Conservation (phyloP, 768 basidiomycete genomes). For the Amanita rimosa region DNA sequence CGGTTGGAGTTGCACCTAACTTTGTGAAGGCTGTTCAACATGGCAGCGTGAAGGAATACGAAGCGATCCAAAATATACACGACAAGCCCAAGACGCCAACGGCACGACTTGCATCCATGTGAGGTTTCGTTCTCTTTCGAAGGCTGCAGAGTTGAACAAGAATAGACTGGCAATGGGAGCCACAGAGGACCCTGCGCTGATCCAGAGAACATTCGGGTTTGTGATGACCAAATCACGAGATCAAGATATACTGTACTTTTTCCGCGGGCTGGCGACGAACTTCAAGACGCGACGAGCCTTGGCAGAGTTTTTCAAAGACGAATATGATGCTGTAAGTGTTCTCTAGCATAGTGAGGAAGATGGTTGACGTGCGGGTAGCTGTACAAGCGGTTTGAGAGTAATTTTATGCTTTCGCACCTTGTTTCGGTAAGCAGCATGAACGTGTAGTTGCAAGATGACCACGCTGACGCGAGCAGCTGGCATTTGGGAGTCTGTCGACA, state of each 20-base stretch:
- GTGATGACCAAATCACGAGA: constrained; percentile 41
- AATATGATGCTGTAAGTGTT: constrained; percentile 49
- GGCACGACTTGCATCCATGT: constrained; percentile 63
- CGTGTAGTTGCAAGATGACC: neutral
- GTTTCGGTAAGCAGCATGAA: constrained; percentile 32
- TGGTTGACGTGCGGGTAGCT: constrained; percentile 25
- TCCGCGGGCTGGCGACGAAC: constrained; percentile 49
- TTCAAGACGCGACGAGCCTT: constrained; percentile 38
- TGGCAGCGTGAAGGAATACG: constrained; percentile 67
- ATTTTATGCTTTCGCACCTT: constrained; percentile 43
- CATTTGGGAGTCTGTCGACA: constrained; percentile 42
- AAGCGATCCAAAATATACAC: constrained; percentile 57
- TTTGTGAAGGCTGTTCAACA: constrained; percentile 50
- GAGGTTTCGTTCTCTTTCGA: constrained; percentile 13
- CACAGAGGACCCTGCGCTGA: constrained; percentile 41
- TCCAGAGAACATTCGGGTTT: constrained; percentile 53
- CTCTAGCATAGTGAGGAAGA: neutral
- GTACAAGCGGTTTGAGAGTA: constrained; percentile 60
- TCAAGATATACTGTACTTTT: constrained; percentile 57
- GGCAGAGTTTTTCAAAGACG: constrained; percentile 53
- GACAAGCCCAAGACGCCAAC: constrained; percentile 67
- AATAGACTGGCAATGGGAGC: constrained; percentile 54
- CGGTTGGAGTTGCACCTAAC: constrained; percentile 1
- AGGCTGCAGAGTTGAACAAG: neutral
- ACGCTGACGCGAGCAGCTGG: constrained; percentile 13